Evolutionary conservation across 1,139 yeast genomes (phyloP).

Genomic region (Debaryomyces singareniensis): DNA sequence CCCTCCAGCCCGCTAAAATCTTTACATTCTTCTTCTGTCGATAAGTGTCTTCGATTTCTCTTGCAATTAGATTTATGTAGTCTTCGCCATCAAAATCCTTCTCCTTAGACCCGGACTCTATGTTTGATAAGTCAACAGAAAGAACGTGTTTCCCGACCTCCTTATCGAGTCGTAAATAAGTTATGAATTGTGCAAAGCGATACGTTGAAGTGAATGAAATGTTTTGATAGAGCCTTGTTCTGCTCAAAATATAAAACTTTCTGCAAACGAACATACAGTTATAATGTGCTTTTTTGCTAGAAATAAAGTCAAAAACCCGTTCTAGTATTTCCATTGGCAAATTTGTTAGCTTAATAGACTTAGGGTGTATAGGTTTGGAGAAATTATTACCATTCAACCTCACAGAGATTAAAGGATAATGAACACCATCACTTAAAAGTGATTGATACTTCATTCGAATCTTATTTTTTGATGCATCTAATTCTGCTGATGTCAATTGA

Average conservation of each 20-base stretch:
- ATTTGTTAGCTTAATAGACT: slow-evolving; percentile 11
- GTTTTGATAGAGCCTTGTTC: slow-evolving; percentile 47
- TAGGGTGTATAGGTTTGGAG: slow-evolving; percentile 4
- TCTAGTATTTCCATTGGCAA: slow-evolving; percentile 33
- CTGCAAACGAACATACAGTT: slow-evolving; percentile 45
- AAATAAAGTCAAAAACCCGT: slow-evolving; percentile 26
- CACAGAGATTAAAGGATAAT: slow-evolving; percentile 14
- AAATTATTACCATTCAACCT: not conserved
- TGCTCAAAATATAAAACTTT: slow-evolving; percentile 45
- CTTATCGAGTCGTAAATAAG: slow-evolving; percentile 51
- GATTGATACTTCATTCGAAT: slow-evolving; percentile 41
- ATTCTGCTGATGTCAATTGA: not conserved
- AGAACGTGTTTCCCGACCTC: slow-evolving; percentile 52
- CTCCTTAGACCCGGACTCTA: slow-evolving; percentile 44
- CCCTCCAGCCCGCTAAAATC: slow-evolving; percentile 75
- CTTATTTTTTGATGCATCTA: slow-evolving; percentile 4
- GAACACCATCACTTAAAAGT: slow-evolving; percentile 31
- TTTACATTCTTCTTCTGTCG: slow-evolving; percentile 10
- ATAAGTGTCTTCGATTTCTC: slow-evolving; percentile 1
- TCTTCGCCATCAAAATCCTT: slow-evolving; percentile 36
- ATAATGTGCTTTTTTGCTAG: slow-evolving; percentile 18
- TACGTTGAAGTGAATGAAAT: slow-evolving; percentile 61
- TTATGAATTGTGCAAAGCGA: slow-evolving; percentile 70
- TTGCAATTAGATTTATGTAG: slow-evolving; percentile 7
- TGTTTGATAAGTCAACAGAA: slow-evolving; percentile 49